Evolutionary conservation across 441 rosid species (phyloP).

Genomic region (Eruca vesicaria): DNA sequence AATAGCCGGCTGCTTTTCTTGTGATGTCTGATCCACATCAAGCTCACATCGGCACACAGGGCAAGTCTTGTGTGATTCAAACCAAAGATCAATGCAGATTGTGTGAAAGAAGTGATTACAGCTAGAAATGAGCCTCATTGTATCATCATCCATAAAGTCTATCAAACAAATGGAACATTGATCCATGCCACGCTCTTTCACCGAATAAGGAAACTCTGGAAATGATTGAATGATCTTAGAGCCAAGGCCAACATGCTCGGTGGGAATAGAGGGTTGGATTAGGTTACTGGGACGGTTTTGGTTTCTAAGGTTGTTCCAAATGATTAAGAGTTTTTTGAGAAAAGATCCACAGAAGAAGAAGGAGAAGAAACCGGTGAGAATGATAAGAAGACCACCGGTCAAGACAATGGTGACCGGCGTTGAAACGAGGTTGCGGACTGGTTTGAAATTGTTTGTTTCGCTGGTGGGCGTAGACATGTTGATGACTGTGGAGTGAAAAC

Average conservation of each 20-base stretch:
- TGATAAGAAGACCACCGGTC: slow-evolving; percentile 56
- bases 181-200: slow-evolving; percentile 39
- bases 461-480: background rate
- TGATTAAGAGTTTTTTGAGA: slow-evolving; percentile 34
- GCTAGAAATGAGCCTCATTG: slow-evolving; percentile 62
- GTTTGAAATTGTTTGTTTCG: slow-evolving; percentile 15
- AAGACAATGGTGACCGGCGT: slow-evolving; percentile 53
- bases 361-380: slow-evolving; percentile 57
- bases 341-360: slow-evolving; percentile 60
- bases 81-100: slow-evolving; percentile 90
- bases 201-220: slow-evolving; percentile 63
- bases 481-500: slow-evolving; percentile 31
- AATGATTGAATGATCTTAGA: slow-evolving; percentile 52
- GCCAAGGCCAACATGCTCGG: slow-evolving; percentile 53
- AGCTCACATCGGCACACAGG: slow-evolving; percentile 78
- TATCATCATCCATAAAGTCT: slow-evolving; percentile 59
- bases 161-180: slow-evolving; percentile 66
- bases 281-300: slow-evolving; percentile 40
- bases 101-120: slow-evolving; percentile 80
- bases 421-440: slow-evolving; percentile 30
- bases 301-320: slow-evolving; percentile 38
- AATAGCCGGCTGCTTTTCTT: background rate
- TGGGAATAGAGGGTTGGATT: slow-evolving; percentile 7
- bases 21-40: slow-evolving; percentile 34
- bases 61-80: slow-evolving; percentile 67